Conservation (phyloP, 495 filamentous ascomycete species). For the Lasiosphaeris hirsuta region DNA sequence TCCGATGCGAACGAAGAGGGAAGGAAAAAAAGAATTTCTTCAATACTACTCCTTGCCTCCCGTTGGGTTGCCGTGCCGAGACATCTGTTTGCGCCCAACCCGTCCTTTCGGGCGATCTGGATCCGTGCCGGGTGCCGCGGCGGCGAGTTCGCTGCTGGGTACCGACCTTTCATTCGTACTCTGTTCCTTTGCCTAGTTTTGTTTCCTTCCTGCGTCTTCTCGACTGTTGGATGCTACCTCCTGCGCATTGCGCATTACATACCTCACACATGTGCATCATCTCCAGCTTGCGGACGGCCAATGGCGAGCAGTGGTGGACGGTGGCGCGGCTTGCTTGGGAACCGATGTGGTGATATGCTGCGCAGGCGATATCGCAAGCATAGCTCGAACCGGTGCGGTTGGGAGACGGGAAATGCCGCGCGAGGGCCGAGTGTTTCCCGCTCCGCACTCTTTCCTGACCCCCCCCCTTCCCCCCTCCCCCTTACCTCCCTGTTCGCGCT, state of each 20-base stretch:
- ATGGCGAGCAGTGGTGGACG: too few species aligned
- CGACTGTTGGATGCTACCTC: too few species aligned
- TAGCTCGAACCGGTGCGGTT: not conserved
- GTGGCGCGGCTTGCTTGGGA: too few species aligned
- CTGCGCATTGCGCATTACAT: too few species aligned
- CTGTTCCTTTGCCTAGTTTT: too few species aligned
- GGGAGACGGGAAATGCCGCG: slow-evolving; percentile 1
- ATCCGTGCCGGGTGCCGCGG: too few species aligned
- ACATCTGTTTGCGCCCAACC: slow-evolving; percentile 15
- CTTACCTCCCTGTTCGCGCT: too few species aligned
- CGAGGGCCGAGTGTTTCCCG: not conserved
- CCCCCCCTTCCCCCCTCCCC: not conserved
- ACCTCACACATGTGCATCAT: too few species aligned
- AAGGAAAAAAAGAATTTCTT: slow-evolving; percentile 2
- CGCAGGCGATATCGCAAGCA: not conserved
- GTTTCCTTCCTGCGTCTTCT: too few species aligned
- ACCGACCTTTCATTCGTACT: too few species aligned
- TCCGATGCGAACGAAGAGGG: not conserved
- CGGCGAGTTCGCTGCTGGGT: too few species aligned
- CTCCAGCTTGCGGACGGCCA: too few species aligned
- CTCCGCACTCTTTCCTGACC: not conserved
- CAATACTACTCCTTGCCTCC: not conserved
- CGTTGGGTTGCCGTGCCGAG: slow-evolving; percentile 12
- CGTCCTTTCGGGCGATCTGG: not conserved
- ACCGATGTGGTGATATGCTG: not conserved